Conservation (phyloP, 768 basidiomycete species). For the Podaxis mareebaensis region DNA sequence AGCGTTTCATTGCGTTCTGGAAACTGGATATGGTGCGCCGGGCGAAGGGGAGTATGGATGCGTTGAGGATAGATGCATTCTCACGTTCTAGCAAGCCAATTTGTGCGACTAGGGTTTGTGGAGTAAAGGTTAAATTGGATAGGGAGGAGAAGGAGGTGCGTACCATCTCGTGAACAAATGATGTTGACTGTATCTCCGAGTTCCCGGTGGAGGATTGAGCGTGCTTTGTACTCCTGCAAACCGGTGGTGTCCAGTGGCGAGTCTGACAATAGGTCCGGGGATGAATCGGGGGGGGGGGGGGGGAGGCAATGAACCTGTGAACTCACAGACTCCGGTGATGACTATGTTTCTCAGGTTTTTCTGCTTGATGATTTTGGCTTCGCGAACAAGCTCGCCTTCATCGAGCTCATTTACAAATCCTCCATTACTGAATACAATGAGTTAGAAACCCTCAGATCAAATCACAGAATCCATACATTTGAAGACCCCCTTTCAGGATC, state of each 20-base stretch:
- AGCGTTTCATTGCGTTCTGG: slow-evolving; percentile 45
- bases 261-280: slow-evolving; percentile 17
- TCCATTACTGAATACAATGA: slow-evolving; percentile 27
- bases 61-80: slow-evolving; percentile 69
- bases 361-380: slow-evolving; percentile 35
- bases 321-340: slow-evolving; percentile 32
- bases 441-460: neutral
- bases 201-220: slow-evolving; percentile 29
- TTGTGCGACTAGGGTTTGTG: slow-evolving; percentile 42
- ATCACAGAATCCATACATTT: slow-evolving; percentile 40
- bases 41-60: slow-evolving; percentile 61
- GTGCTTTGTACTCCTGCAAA: slow-evolving; percentile 31
- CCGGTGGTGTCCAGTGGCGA: slow-evolving; percentile 35
- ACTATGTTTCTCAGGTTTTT: slow-evolving; percentile 32
- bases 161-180: slow-evolving; percentile 52
- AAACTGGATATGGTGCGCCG: slow-evolving; percentile 56
- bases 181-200: slow-evolving; percentile 44
- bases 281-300: no score
- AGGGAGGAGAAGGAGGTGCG: neutral
- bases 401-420: slow-evolving; percentile 35
- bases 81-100: slow-evolving; percentile 64
- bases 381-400: slow-evolving; percentile 43
- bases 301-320: neutral
- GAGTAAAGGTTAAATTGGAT: neutral
- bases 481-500: slow-evolving; percentile 36